Base-by-base conservation (phyloP, 2,329 filamentous ascomycete species). In the Cladophialophora immunda region DNA sequence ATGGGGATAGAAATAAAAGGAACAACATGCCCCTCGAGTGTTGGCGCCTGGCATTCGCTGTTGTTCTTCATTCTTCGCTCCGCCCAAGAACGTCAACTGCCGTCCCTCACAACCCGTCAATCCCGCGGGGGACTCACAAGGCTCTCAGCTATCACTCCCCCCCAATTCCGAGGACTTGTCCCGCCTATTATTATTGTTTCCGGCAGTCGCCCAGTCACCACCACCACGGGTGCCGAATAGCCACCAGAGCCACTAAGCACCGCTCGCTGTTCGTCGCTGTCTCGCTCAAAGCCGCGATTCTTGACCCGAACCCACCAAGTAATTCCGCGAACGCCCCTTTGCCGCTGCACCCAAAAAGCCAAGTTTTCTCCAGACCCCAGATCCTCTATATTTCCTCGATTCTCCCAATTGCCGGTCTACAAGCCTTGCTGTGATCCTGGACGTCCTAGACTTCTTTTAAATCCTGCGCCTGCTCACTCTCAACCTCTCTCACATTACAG, bases 361-460 rank as follows among this genome's bases (percentile, higher is more conserved):
- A 30, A 59, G 29, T 9, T 9, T 50, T 50, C 45, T 59, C 57
- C 29, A 59, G 41, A 47, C 45, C 45, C 41, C 45, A 59, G 41
- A 59, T 50, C 57, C 41, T 32, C 57, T 30, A 59, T 50, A 30
- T 32, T 59, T 59, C 38, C 19, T 50, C 57, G 60, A 47, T 57
- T 50, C 53, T 64, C 36, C n/a, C 45, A 50, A 41, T 57, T 64
- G 61, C 61, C 61, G 61, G 34, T 38, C 13, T 34, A 36, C 41
- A 25, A 50, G 61, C 29, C 11, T 27, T 62, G 22, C 34, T 27
- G 19, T 38, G 19, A 58, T 52, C 30, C 38, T 58, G 34, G 61
- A 52, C 54, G 38, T 52, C 53, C 53, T 34, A 19, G 29, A 27
- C 53, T 62, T n/a, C 11, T 9, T 59, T 50, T 47, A 59, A 45